These are phyloP conservation scores for Mortierella sp. DNA, from an alignment of 371 early-diverging fungal species.

Conservation along the genomic window DNA sequence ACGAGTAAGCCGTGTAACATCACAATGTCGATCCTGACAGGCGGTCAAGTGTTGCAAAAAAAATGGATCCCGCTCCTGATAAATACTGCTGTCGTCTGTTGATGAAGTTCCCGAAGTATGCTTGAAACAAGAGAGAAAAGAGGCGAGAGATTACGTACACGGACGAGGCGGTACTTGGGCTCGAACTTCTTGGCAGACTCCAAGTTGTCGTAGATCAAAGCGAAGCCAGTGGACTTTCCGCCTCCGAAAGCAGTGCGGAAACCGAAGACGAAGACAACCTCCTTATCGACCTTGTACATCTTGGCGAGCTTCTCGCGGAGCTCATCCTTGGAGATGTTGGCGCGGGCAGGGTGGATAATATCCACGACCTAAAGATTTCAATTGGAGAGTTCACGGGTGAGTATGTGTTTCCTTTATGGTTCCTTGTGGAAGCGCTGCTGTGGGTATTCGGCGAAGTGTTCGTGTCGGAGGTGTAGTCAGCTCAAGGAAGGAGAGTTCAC, in stretches of 20 bases:
- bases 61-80: no score
- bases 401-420: no score
- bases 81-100: no score
- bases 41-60: not conserved
- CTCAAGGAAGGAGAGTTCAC: no score
- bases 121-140: no score
- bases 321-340: slow-evolving; percentile 94
- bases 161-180: slow-evolving; percentile 94
- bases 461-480: no score
- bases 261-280: slow-evolving; percentile 95
- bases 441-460: no score
- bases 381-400: not conserved
- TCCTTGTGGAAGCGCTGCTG: no score
- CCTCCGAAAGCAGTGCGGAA: slow-evolving; percentile 98
- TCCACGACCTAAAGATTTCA: slow-evolving; percentile 77
- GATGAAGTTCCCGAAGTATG: no score
- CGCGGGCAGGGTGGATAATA: slow-evolving; percentile 94
- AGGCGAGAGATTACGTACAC: no score
- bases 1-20: not conserved
- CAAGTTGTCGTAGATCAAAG: slow-evolving; percentile 96
- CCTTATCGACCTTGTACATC: slow-evolving; percentile 96
- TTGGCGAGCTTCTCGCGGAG: slow-evolving; percentile 96
- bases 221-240: slow-evolving; percentile 98
- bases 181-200: slow-evolving; percentile 98
- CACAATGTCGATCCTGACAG: not conserved